These are phyloP conservation scores for Tausonia pullulans DNA, from an alignment of 1,284 basidiomycete species.

Conservation along the genomic window DNA sequence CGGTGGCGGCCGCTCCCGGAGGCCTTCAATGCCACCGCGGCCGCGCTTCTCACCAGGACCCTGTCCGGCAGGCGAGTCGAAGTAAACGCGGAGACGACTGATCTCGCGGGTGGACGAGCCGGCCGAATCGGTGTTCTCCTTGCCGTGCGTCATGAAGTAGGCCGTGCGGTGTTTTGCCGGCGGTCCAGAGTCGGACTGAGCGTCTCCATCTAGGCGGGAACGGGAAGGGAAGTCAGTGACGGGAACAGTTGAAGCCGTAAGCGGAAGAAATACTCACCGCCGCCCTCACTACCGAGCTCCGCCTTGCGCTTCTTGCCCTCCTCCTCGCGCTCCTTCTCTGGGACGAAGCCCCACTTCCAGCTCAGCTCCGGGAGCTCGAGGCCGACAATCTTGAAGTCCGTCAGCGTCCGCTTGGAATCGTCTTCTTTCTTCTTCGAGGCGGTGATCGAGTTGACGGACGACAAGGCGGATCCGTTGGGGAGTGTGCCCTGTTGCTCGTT, in stretches of 20 bases:
- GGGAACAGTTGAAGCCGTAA: not conserved
- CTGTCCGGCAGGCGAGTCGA: constrained; percentile 35
- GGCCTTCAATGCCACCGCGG: constrained; percentile 13
- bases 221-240: not conserved
- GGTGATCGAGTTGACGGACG: constrained; percentile 9
- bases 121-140: constrained; percentile 22
- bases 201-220: not conserved
- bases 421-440: constrained; percentile 43
- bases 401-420: constrained; percentile 65
- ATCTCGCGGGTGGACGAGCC: constrained; percentile 23
- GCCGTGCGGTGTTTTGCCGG: constrained; percentile 29
- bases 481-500: not conserved
- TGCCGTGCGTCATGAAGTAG: constrained; percentile 30
- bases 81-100: constrained; percentile 37
- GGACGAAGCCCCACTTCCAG: constrained; percentile 37
- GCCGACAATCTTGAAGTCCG: constrained; percentile 89
- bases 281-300: constrained; percentile 28
- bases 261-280: constrained; percentile 23
- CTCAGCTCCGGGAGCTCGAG: constrained; percentile 51
- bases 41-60: constrained; percentile 24
- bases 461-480: not conserved
- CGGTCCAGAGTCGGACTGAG: not conserved
- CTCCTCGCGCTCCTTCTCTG: constrained; percentile 20
- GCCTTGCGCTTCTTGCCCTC: constrained; percentile 31
- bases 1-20: not conserved